A percentile compares a stretch with the other conserved stretches of the same genome.
These are phyloP conservation scores for Malus hybrid DNA, from an alignment of 331 rosid species.

Conservation along the genomic window DNA sequence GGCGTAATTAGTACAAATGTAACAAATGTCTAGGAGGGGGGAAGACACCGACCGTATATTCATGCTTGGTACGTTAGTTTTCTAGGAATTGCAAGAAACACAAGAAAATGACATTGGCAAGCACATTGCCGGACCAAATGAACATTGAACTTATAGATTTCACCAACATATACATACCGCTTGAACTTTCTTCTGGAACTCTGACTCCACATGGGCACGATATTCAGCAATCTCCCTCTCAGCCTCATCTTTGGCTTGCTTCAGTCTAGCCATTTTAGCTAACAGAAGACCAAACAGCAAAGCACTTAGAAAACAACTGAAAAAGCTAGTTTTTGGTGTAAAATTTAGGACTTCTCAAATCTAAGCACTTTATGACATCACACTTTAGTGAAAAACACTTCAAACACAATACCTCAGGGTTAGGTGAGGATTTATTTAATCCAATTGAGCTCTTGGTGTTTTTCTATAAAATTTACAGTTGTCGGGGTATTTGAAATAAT, in stretches of 20 bases:
- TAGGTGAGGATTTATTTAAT: too few relatives aligned
- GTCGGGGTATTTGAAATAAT: too few relatives aligned
- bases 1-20: neutral
- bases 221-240: slow-evolving; percentile 66
- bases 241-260: slow-evolving; percentile 87
- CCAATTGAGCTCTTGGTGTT: too few relatives aligned
- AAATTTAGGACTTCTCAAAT: neutral
- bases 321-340: neutral
- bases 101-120: neutral
- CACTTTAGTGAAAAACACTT: too few relatives aligned
- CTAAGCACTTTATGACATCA: too few relatives aligned
- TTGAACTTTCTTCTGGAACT: slow-evolving; percentile 66
- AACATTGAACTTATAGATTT: neutral
- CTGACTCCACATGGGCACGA: slow-evolving; percentile 58
- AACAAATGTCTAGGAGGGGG: neutral
- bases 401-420: too few relatives aligned
- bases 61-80: neutral
- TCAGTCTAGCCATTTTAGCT: slow-evolving; percentile 83
- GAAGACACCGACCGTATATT: neutral
- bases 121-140: neutral
- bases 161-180: slow-evolving; percentile 36
- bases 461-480: too few relatives aligned
- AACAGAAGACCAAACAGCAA: slow-evolving; percentile 4
- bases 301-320: slow-evolving; percentile 4
- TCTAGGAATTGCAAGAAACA: neutral